Conservation (phyloP, 768 basidiomycete genomes). For the Hypholoma sublateritium region DNA sequence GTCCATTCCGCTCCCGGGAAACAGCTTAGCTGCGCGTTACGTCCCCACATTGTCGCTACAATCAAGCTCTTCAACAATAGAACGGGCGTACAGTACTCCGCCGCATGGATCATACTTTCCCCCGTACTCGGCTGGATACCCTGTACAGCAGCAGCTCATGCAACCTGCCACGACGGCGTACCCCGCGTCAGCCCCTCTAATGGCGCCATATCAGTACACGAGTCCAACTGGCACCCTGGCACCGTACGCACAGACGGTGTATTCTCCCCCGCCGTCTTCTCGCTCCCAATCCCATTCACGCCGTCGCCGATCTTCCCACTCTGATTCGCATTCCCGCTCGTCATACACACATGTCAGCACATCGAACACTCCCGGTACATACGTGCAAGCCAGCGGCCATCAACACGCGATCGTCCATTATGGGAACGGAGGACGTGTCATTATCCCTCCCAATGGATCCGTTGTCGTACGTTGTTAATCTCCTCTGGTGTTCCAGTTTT, state of each 20-base stretch:
- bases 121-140: not conserved
- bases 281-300: not conserved
- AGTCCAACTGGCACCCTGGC: not conserved
- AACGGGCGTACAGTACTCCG: not conserved
- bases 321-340: not conserved
- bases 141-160: not conserved
- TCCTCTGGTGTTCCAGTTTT: not conserved
- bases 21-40: not conserved
- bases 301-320: not conserved
- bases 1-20: not conserved
- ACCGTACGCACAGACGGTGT: not conserved
- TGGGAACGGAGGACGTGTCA: not conserved
- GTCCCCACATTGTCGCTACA: not conserved
- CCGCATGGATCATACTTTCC: not conserved
- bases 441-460: not conserved
- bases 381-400: not conserved
- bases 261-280: not conserved
- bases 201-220: not conserved
- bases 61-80: not conserved
- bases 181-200: not conserved
- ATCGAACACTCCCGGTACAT: not conserved
- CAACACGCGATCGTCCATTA: not conserved
- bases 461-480: conserved; percentile 3
- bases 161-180: not conserved
- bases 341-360: not conserved